Evolutionary conservation across 495 filamentous ascomycete species (phyloP), one percentile per base, ranked within the genome.

Genomic region (Penicillium cinerascens): DNA sequence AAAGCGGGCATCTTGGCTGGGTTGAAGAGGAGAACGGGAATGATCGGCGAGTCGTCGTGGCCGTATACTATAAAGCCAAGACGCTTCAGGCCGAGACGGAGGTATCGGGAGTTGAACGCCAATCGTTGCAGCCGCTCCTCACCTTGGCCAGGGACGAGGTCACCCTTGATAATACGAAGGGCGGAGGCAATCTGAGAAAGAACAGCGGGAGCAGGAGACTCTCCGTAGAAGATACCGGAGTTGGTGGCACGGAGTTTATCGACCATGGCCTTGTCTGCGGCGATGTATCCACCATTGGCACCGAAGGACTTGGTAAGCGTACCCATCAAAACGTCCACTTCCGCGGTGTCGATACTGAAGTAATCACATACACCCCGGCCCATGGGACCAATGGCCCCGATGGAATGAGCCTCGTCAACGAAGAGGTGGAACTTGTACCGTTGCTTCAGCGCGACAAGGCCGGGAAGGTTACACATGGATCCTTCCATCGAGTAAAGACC

Each of bases 311-410:
- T 98, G 45, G 93, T 98, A 43, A 98, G 74, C 13, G 93, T 98
- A 51, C 93, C 93, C 93, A 98, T 98, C 41, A 98, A 83, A 60
- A 98, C 87, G 71, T 98, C 93, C 16, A 97, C 84, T 59, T 96
- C 87, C 16, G 81, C 70, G 16, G 93, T 84, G 64, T 96, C 90
- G 58, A 97, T 83, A 51, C 85, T 83, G 66, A 97, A 98, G 67
- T 96, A 98, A 64, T 98, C 95, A 74, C 93, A 98, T n/a, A 98
- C 92, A 62, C 93, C 93, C 51, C 90, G 85, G n/a, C 93, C 93
- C 6, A 69, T 76, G 6, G 92, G 91, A 7, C 93, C 93, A 47
- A 97, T 81, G 39, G 95, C 93, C 55, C 93, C 93, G 53, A 98
- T 86, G 11, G 92, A 97, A 74, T 98, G 93, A 11, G 93, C 93